phyloP scores from a whole-genome alignment of 75 land plant species.

The Sequoia sempervirens region DNA sequence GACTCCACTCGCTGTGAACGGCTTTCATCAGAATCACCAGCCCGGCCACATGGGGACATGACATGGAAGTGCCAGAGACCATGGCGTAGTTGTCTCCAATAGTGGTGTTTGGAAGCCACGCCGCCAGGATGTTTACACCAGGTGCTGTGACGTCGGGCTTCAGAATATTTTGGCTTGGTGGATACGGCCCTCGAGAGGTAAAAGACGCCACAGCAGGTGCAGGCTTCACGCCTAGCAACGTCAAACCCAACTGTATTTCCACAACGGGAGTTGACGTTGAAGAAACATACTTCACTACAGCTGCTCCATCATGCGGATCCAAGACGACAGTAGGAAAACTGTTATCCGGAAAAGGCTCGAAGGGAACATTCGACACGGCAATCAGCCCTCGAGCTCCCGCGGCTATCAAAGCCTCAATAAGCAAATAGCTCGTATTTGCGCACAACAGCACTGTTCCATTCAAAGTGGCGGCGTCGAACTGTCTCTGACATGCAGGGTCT shows the following conservation, averaged over 20 bases:
- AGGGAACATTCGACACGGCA: background rate
- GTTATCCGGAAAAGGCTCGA: background rate
- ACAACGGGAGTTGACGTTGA: background rate
- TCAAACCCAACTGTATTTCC: background rate
- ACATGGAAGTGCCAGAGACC: too few species aligned
- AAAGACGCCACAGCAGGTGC: background rate
- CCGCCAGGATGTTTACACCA: too few species aligned
- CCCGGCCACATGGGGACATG: too few species aligned
- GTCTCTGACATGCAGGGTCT: background rate
- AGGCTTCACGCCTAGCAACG: background rate
- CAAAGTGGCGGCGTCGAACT: background rate
- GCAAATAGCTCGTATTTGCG: slow-evolving; percentile 7
- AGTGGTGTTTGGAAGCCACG: too few species aligned
- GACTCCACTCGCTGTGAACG: too few species aligned
- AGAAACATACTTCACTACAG: background rate
- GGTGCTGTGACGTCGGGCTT: too few species aligned
- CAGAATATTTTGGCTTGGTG: too few species aligned
- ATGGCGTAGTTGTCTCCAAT: too few species aligned
- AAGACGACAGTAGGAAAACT: background rate
- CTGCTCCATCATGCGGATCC: background rate
- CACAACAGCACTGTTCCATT: slow-evolving; percentile 11
- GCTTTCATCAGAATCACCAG: too few species aligned
- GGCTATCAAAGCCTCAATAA: background rate
- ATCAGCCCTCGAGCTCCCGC: slow-evolving; percentile 5
- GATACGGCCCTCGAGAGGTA: too few species aligned